Base-by-base conservation (phyloP, 2,329 filamentous ascomycete species). In the Exophiala alcalophila region DNA sequence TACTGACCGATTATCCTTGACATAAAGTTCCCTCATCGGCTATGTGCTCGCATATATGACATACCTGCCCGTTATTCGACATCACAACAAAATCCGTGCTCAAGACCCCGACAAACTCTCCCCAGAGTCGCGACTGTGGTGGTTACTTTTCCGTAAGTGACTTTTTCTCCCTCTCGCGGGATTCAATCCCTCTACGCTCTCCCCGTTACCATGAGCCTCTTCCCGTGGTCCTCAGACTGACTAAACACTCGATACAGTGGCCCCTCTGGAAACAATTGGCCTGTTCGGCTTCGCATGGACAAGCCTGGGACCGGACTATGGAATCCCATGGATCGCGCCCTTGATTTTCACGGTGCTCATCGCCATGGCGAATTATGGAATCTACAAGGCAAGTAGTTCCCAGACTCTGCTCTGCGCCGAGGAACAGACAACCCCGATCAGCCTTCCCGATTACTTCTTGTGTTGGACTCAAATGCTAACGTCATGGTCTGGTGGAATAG, bases 251-350 rank as follows among this genome's bases (percentile, higher is more conserved):
- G 19, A 25, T 28, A 19, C n/a, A 67, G 65, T 75, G 4, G 77
- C 74, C 0, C 77, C 77, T 1, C 68, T 78, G 5, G 68, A 78
- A 24, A 69, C 76, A 1, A 70, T 81, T 30, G 80, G 80, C 6
- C 64, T 83, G 1, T 69, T 81, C 37, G 74, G 78, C 2, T 82
- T 83, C 48, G 76, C 76, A 1, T 81, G 75, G 74, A 75, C 73
- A 1, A 73, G 71, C 21, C 61, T 77, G 4, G 78, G 77, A 0
- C 77, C 76, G 0, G 62, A 67, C 2, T 50, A 59, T 1, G 38
- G 39, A 12, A 66, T 75, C 4, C 78, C 73, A 44, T 84, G 80
- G 80, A 78, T 80, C 35, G 72, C 67, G 0, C 75, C 78, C 0
- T 73, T 82, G 68, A 67, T 82, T 38, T 81, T 79, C 54, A 72